A percentile compares a stretch with the other conserved stretches of the same genome.
These are phyloP conservation scores for Inosperma sp. DNA, from an alignment of 768 basidiomycete species.

Conservation along the genomic window DNA sequence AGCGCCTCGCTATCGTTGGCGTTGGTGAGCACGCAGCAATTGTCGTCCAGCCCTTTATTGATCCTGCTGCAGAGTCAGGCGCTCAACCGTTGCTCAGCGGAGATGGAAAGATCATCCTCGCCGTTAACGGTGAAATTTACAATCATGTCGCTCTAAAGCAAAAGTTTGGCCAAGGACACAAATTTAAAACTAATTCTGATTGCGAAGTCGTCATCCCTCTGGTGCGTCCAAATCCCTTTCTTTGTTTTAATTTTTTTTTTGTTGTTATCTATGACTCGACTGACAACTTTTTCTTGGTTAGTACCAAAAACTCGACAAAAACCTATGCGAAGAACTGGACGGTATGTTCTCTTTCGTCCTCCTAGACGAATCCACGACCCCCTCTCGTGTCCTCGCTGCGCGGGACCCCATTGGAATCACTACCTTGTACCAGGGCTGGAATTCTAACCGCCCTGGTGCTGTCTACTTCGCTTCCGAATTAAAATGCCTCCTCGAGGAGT, in stretches of 20 bases:
- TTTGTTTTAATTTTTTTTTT: not conserved
- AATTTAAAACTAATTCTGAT: constrained; percentile 96
- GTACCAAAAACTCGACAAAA: constrained; percentile 82
- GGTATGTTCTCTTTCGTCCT: constrained; percentile 99
- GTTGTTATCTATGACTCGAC: not conserved
- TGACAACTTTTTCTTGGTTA: constrained; percentile 30
- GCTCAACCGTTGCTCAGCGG: constrained; percentile 91
- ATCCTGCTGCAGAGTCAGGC: constrained; percentile 67
- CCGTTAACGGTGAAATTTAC: constrained; percentile 99
- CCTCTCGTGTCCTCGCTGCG: constrained; percentile 88
- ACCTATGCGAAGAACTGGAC: constrained; percentile 76
- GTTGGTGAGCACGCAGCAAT: constrained; percentile 60
- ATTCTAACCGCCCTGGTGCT: constrained; percentile 72
- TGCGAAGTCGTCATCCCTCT: constrained; percentile 96
- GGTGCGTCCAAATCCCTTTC: constrained; percentile 36
- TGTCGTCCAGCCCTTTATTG: constrained; percentile 1
- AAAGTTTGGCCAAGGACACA: constrained; percentile 54
- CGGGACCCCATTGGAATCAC: constrained; percentile 98
- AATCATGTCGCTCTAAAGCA: constrained; percentile 85
- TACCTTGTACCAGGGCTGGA: constrained; percentile 97
- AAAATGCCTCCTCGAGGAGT: constrained; percentile 86
- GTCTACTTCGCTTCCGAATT: constrained; percentile 96
- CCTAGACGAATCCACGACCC: constrained; percentile 86
- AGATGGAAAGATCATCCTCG: constrained; percentile 77
- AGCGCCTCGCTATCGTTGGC: constrained; percentile 95